Evolutionary conservation across 2,329 filamentous ascomycete genomes (phyloP).

Genomic region (Aspergillus fumigatus): DNA sequence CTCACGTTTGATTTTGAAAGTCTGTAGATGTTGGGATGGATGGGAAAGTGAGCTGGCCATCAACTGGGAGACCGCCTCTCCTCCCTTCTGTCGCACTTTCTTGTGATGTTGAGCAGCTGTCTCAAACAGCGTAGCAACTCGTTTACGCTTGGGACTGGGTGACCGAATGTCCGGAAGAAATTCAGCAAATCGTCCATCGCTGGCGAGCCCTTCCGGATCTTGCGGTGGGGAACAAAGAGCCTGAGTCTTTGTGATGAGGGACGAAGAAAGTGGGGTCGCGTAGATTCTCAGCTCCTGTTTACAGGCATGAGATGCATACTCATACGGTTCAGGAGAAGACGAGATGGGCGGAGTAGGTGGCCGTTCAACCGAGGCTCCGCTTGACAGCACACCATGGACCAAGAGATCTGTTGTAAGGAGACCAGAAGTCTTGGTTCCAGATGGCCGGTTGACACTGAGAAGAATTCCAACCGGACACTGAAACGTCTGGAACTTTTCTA

Average conservation of each 20-base stretch:
- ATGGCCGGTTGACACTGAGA: slow-evolving; percentile 24
- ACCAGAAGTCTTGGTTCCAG: slow-evolving; percentile 13
- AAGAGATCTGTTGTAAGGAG: slow-evolving; percentile 32
- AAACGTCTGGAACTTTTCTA: slow-evolving; percentile 22
- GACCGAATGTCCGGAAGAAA: slow-evolving; percentile 37
- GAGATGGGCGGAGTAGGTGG: slow-evolving; percentile 35
- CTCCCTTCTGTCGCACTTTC: slow-evolving; percentile 36
- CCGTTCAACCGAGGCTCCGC: slow-evolving; percentile 20
- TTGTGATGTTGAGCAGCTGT: slow-evolving; percentile 39
- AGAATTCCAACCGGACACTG: slow-evolving; percentile 40
- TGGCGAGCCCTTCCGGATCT: slow-evolving; percentile 14
- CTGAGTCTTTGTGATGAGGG: slow-evolving; percentile 31
- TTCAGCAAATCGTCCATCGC: slow-evolving; percentile 23
- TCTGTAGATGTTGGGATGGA: slow-evolving; percentile 27
- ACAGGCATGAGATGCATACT: slow-evolving; percentile 5
- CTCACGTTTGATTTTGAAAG: slow-evolving; percentile 33
- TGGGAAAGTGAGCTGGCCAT: slow-evolving; percentile 31
- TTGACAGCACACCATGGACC: slow-evolving; percentile 37
- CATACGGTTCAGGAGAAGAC: slow-evolving; percentile 23
- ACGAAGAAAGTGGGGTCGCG: slow-evolving; percentile 31
- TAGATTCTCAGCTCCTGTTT: slow-evolving; percentile 34
- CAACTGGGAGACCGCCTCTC: slow-evolving; percentile 36
- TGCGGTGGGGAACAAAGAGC: slow-evolving; percentile 30
- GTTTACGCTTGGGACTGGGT: slow-evolving; percentile 40
- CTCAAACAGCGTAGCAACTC: slow-evolving; percentile 41